phyloP scores from a whole-genome alignment of 306 rosid genomes.

The Aeschynomene evenia region DNA sequence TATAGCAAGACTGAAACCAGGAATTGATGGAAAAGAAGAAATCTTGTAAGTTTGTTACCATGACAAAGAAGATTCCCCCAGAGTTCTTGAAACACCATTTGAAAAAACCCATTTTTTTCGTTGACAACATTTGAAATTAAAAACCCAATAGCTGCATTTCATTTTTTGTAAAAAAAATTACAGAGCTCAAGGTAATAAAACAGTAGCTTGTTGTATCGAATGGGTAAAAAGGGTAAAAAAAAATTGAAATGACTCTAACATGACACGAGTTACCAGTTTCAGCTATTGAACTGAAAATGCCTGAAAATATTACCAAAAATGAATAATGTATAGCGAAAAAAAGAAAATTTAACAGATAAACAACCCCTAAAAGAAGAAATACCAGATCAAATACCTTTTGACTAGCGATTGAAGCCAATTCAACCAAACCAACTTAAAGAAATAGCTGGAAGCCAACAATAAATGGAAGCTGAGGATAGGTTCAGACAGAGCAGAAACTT shows the following conservation, averaged over 20 bases:
- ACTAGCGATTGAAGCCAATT: conserved; percentile 38
- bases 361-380: neutral
- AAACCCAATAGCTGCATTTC: neutral
- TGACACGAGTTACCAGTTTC: conserved; percentile 39
- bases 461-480: conserved; percentile 34
- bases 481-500: conserved; percentile 32
- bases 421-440: conserved; percentile 19
- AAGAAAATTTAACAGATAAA: neutral
- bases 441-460: conserved; percentile 28
- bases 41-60: conserved; percentile 11
- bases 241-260: conserved; percentile 5
- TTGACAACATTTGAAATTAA: conserved; percentile 17
- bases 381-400: conserved; percentile 51
- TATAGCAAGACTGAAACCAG: neutral
- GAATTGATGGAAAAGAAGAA: neutral
- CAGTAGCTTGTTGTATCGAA: conserved; percentile 36
- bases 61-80: conserved; percentile 1
- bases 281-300: conserved; percentile 27
- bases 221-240: neutral
- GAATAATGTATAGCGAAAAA: neutral
- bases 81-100: conserved; percentile 18
- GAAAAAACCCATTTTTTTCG: conserved; percentile 26
- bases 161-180: conserved; percentile 20
- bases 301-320: conserved; percentile 6
- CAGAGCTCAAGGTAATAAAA: conserved; percentile 45